Conservation (phyloP, 208 protist species). For the Wallacemonas sp. region DNA sequence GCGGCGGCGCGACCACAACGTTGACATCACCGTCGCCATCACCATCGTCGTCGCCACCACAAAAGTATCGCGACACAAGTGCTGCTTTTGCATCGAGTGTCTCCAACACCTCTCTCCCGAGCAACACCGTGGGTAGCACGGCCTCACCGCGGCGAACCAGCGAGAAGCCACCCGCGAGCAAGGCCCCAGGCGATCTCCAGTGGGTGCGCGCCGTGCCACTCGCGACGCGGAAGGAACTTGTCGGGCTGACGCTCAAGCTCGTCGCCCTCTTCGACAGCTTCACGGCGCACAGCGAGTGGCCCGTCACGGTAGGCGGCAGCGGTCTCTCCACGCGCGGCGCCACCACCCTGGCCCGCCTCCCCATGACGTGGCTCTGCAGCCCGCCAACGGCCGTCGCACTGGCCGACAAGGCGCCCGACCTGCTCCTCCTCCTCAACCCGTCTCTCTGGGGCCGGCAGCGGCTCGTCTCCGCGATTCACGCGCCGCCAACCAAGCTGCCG, state of each 20-base stretch:
- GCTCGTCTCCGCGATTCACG: conserved; percentile 16
- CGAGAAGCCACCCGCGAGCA: neutral
- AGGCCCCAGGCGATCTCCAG: conserved; percentile 17
- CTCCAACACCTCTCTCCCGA: too few species aligned
- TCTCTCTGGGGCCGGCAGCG: conserved; percentile 25
- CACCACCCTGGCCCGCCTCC: conserved; percentile 27
- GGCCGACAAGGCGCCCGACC: conserved; percentile 20
- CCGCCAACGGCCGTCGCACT: conserved; percentile 36
- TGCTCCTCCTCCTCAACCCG: conserved; percentile 39
- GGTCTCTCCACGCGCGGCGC: conserved; percentile 52
- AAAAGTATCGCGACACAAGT: neutral
- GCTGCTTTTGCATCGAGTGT: neutral
- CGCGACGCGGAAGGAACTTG: conserved; percentile 39
- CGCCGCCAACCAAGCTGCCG: conserved; percentile 1
- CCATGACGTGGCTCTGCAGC: conserved; percentile 47
- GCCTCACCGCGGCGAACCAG: neutral
- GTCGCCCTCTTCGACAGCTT: conserved; percentile 75
- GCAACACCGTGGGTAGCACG: too few species aligned
- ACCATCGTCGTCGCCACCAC: neutral
- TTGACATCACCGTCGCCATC: conserved; percentile 1
- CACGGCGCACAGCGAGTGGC: conserved; percentile 71
- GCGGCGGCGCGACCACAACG: too few species aligned
- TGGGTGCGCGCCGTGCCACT: conserved; percentile 51
- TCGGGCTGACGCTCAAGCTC: conserved; percentile 57
- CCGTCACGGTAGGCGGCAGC: conserved; percentile 31